Evolutionary conservation across 2,329 filamentous ascomycete species (phyloP), one percentile per base, ranked within the genome.

Genomic region (Phoma sp.): DNA sequence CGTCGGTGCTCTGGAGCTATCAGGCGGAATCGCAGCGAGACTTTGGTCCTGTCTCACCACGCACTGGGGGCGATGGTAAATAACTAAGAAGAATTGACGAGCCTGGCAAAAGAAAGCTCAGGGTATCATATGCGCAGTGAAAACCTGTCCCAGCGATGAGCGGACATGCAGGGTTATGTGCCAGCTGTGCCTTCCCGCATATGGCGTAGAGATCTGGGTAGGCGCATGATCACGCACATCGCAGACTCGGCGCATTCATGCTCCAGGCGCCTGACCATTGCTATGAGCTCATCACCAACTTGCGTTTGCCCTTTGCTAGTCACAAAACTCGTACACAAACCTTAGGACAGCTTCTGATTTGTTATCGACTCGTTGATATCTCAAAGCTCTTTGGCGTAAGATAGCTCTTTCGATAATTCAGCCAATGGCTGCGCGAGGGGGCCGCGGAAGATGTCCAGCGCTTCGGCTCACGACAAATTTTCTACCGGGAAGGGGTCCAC

Each of bases 191-290:
- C 30, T 45, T 54, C 46, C 44, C 41, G 59, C 51, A 57, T 45
- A 52, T 58, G 56, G 61, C 57, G 52, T 48, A 41, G 51, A 52
- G 48, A 57, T 61, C 41, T 56, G 45, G 55, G 43, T 53, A 52
- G 39, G 52, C 64, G 61, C 62, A 60, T 66, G 64, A 66, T 60
- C 57, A 56, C 50, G 43, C 45, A 56, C 49, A 57, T 55, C 52
- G 36, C 49, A 11, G 60, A 29, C 59, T 60, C 61, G 50, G 52
- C 44, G 47, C 24, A 37, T 57, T 47, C 47, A 63, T 55, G 42
- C 43, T 45, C 33, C 40, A 47, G 41, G 32, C 42, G 47, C 40
- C 56, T 55, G 52, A 55, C 52, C 36, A 45, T 41, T 51, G 8
- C 22, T 7, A 41, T 55, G 47, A 47, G 48, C 56, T 58, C 52